Conservation (phyloP, 1,284 basidiomycete species). For the Rhodotorula sp. region DNA sequence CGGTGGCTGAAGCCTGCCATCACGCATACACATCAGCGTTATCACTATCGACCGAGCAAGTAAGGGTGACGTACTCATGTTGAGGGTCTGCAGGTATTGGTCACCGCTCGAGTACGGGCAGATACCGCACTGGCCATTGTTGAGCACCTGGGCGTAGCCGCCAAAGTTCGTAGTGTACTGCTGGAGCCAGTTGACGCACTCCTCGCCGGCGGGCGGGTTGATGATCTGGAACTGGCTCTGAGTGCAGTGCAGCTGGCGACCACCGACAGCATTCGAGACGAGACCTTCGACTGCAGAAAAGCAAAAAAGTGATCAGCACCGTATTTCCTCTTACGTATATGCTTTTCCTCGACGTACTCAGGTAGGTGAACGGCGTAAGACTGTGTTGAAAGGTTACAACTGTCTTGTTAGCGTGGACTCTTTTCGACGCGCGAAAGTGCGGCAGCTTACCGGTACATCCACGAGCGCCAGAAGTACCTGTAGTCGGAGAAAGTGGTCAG, state of each 20-base stretch:
- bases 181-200: constrained; percentile 51
- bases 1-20: constrained; percentile 39
- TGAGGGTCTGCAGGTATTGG: constrained; percentile 42
- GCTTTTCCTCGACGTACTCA: constrained; percentile 26
- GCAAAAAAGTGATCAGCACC: neutral
- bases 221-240: constrained; percentile 50
- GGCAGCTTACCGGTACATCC: constrained; percentile 64
- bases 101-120: constrained; percentile 41
- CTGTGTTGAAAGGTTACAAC: neutral
- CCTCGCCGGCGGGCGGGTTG: constrained; percentile 49
- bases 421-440: neutral
- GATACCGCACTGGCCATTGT: constrained; percentile 49
- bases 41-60: neutral
- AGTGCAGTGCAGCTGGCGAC: constrained; percentile 50
- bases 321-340: neutral
- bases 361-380: constrained; percentile 65
- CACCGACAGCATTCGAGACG: constrained; percentile 48
- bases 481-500: neutral
- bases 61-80: constrained; percentile 13
- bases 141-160: constrained; percentile 47
- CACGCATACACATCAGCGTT: neutral
- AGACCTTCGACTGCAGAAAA: constrained; percentile 49
- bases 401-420: neutral
- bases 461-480: constrained; percentile 65
- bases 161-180: constrained; percentile 46